phyloP scores from a whole-genome alignment of 2,329 filamentous ascomycete genomes.

The Thielaviopsis euricoi region DNA sequence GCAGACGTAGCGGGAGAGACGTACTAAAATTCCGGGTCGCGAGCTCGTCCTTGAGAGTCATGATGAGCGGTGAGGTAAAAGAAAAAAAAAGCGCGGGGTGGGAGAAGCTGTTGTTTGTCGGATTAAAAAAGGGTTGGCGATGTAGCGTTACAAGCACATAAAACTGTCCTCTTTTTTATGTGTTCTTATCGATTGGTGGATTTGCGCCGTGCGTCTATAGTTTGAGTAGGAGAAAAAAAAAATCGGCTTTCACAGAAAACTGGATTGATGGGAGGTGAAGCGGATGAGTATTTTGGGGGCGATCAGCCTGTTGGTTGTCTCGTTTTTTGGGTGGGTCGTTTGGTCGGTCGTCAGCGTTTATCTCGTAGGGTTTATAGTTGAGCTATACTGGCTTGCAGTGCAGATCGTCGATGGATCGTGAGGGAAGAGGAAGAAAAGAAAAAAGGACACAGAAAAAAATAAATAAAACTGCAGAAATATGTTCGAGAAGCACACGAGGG shows the following conservation, averaged over 20 bases:
- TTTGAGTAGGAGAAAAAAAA: background rate
- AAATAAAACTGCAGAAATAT: background rate
- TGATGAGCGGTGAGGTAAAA: conserved; percentile 24
- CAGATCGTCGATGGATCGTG: background rate
- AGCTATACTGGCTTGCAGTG: background rate
- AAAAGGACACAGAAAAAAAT: background rate
- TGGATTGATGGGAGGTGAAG: background rate
- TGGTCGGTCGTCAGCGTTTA: background rate
- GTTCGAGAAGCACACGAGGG: background rate
- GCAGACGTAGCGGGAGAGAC: conserved; percentile 19
- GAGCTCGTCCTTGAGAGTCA: conserved; percentile 58
- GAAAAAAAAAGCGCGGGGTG: too few relatives aligned
- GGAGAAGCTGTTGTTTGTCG: too few relatives aligned
- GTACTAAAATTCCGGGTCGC: conserved; percentile 59
- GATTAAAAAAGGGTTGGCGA: background rate
- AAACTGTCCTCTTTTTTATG: background rate
- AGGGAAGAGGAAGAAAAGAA: background rate
- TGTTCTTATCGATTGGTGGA: background rate
- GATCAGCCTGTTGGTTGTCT: background rate
- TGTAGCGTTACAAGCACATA: background rate
- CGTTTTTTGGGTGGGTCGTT: background rate
- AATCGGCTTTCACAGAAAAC: background rate
- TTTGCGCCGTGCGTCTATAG: background rate
- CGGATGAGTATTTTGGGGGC: background rate
- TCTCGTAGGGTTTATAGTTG: background rate